Percentiles rank a stretch among this genome's conserved stretches.
These are phyloP conservation scores for Aspergillus pseudoterreus DNA, from an alignment of 2,329 filamentous ascomycete species.

Conservation along the genomic window DNA sequence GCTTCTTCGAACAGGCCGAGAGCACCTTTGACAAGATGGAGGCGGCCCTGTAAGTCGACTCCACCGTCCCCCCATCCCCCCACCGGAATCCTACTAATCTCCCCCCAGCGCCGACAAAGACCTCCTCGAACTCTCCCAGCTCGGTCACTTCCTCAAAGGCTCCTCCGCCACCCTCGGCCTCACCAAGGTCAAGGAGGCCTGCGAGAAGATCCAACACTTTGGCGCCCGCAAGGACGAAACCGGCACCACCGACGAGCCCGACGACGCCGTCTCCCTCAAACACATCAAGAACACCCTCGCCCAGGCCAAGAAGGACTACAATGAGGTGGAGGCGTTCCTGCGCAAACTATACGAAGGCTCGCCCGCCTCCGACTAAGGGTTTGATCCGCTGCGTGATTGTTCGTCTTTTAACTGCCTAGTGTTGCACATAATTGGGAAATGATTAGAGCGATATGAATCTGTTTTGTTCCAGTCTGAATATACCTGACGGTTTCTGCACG, in stretches of 20 bases:
- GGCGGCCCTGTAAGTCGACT: slow-evolving; percentile 65
- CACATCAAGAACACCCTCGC: slow-evolving; percentile 68
- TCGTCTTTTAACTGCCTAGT: background rate
- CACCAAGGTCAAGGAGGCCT: slow-evolving; percentile 84
- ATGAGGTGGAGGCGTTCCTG: slow-evolving; percentile 67
- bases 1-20: slow-evolving; percentile 89
- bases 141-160: slow-evolving; percentile 96
- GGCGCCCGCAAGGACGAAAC: slow-evolving; percentile 78
- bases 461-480: slow-evolving; percentile 13
- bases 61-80: no score
- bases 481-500: slow-evolving; percentile 4
- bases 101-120: slow-evolving; percentile 60
- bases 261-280: slow-evolving; percentile 65
- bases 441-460: slow-evolving; percentile 9
- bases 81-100: background rate
- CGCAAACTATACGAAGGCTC: slow-evolving; percentile 63
- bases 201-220: slow-evolving; percentile 94
- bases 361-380: slow-evolving; percentile 1
- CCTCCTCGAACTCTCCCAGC: slow-evolving; percentile 69
- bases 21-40: slow-evolving; percentile 86
- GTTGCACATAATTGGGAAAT: slow-evolving; percentile 5
- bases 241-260: slow-evolving; percentile 62
- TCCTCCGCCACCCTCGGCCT: slow-evolving; percentile 92
- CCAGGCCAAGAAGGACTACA: slow-evolving; percentile 72
- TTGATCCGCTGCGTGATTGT: background rate